Base-by-base conservation (phyloP, 2,329 filamentous ascomycete genomes). In the Cercospora janseana region DNA sequence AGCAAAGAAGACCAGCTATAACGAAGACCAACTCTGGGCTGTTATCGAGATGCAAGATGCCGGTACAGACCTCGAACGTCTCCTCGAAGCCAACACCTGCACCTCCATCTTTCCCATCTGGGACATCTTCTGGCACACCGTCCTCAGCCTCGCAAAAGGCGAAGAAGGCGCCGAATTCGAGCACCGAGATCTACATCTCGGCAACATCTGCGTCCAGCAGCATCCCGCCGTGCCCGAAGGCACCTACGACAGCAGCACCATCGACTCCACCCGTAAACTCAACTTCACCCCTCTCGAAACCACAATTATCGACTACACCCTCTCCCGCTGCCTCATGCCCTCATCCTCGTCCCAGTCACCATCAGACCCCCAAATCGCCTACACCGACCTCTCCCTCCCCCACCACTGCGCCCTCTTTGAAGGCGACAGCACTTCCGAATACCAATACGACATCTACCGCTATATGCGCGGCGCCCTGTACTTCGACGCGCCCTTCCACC, bases 81-180 rank as follows among this genome's bases (percentile, higher is more conserved):
- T 65, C 6, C 54, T 66, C 13, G 61, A 64, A 27, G 64, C 66
- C 23, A 69, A 68, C 27, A 26, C 49, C 48, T 67, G 69, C 32
- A 57, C 71, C 18, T 61, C 65, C 27, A 63, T 76, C 44, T 75
- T 68, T 68, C 64, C 66, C 54, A 72, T 79, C 2, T 84, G 80
- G 70, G 82, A 85, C 61, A 75, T 85, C 1, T 86, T 86, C 66
- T 86, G 82, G 82, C 78, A 80, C 12, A 79, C 83, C n/a, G 77
- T 78, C 6, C 71, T 83, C 59, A 77, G 79, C 2, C 67, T 85
- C 7, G 81, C 78, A 12, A 78, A 81, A 51, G 82, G 79, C 7
- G 82, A 86, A 63, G 75, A 79, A 60, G 75, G 74, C 46, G 76
- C 78, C 4, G 67, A 74, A 44, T 86, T 85, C 59, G 82, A 86